Evolutionary conservation across 371 early-diverging fungal species (phyloP).

Genomic region (Amoeboaphelidium occidentale): DNA sequence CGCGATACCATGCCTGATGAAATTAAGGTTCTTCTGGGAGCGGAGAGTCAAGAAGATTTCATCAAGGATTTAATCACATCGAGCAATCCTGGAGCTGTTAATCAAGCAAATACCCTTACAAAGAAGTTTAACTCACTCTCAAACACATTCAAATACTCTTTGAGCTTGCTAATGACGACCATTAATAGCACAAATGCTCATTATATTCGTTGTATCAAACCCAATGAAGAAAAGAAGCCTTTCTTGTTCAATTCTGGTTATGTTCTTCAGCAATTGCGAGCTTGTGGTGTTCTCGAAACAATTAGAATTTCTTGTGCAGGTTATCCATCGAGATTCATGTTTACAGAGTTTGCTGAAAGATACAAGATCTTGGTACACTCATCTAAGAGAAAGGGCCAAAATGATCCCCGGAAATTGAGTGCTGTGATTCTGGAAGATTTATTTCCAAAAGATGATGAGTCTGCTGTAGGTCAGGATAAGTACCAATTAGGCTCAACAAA

Average conservation of each 20-base stretch:
- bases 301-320: conserved; percentile 97
- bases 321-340: conserved; percentile 81
- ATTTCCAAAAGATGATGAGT: conserved; percentile 30
- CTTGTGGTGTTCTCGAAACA: conserved; percentile 99
- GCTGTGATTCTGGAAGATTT: conserved; percentile 19
- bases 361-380: conserved; percentile 44
- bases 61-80: no score
- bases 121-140: conserved; percentile 39
- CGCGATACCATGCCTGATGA: conserved; percentile 94
- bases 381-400: conserved; percentile 29
- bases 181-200: conserved; percentile 64
- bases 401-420: conserved; percentile 21
- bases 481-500: conserved; percentile 91
- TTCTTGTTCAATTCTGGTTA: conserved; percentile 72
- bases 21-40: conserved; percentile 29
- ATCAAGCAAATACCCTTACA: neutral
- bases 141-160: conserved; percentile 55
- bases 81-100: neutral
- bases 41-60: neutral
- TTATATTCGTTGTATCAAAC: conserved; percentile 59
- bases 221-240: conserved; percentile 26
- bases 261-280: conserved; percentile 77
- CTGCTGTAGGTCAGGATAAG: conserved; percentile 48
- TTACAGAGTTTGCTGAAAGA: conserved; percentile 64
- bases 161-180: conserved; percentile 76